Conservation (phyloP, 2,329 filamentous ascomycete species). For the Cadophora luteo-olivacea region DNA sequence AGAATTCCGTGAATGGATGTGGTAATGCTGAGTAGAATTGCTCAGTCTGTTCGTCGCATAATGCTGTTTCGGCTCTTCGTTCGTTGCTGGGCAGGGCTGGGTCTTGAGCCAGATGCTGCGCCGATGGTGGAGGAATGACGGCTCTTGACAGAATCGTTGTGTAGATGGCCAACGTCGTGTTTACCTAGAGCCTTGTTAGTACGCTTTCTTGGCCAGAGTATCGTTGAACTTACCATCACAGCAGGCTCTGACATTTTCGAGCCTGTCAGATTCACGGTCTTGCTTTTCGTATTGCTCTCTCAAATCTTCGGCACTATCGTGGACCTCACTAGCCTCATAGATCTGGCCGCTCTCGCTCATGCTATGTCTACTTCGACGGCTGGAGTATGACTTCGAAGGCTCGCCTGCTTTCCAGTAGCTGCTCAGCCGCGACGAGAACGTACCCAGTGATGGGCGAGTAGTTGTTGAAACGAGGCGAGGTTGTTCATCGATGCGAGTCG, state of each 20-base stretch:
- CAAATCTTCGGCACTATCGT: slow-evolving; percentile 84
- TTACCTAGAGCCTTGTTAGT: slow-evolving; percentile 60
- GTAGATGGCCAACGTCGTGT: slow-evolving; percentile 72
- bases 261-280: slow-evolving; percentile 75
- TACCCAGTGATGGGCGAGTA: slow-evolving; percentile 48
- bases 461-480: slow-evolving; percentile 35
- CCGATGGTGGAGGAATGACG: slow-evolving; percentile 44
- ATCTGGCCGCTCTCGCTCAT: slow-evolving; percentile 52
- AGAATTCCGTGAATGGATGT: slow-evolving; percentile 25
- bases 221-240: slow-evolving; percentile 80
- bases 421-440: slow-evolving; percentile 66
- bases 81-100: slow-evolving; percentile 18
- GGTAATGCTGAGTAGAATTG: slow-evolving; percentile 11
- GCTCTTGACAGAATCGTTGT: slow-evolving; percentile 54
- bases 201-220: background rate
- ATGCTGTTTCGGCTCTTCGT: slow-evolving; percentile 35
- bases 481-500: slow-evolving; percentile 42
- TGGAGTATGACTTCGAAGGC: slow-evolving; percentile 47
- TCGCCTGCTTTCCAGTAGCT: slow-evolving; percentile 58
- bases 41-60: slow-evolving; percentile 35
- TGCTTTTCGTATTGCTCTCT: slow-evolving; percentile 80
- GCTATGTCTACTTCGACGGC: slow-evolving; percentile 58
- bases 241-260: slow-evolving; percentile 96
- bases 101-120: slow-evolving; percentile 31
- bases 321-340: slow-evolving; percentile 62